phyloP scores from a whole-genome alignment of 2,329 filamentous ascomycete species.

The Fusarium nelsonii region DNA sequence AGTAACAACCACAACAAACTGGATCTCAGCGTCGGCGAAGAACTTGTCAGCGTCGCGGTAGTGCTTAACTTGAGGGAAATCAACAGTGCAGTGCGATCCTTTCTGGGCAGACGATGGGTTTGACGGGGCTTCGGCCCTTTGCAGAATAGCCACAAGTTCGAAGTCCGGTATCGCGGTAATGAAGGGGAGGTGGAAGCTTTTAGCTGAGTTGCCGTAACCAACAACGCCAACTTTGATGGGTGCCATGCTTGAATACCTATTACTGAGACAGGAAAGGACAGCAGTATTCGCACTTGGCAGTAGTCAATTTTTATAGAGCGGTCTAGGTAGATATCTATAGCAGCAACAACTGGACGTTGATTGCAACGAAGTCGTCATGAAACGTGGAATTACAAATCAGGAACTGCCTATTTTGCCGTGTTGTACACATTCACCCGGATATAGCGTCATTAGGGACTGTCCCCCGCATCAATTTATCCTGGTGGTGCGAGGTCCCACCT shows the following conservation, averaged over 20 bases:
- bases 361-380: neutral
- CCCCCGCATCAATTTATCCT: constrained; percentile 22
- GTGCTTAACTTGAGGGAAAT: constrained; percentile 63
- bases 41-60: constrained; percentile 70
- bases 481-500: neutral
- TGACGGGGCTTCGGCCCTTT: constrained; percentile 57
- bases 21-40: constrained; percentile 67
- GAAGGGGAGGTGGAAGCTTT: constrained; percentile 64
- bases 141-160: constrained; percentile 61
- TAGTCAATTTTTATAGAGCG: neutral
- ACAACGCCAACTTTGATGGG: constrained; percentile 62
- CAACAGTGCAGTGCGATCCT: constrained; percentile 61
- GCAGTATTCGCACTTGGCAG: no score
- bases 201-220: constrained; percentile 63
- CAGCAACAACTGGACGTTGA: neutral
- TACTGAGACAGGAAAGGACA: neutral
- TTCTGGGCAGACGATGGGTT: constrained; percentile 40
- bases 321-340: neutral
- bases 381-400: constrained; percentile 4
- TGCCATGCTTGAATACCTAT: constrained; percentile 41
- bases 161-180: constrained; percentile 61
- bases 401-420: neutral
- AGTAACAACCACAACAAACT: constrained; percentile 68
- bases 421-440: neutral
- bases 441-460: neutral